phyloP scores from a whole-genome alignment of 345 rosid genomes.

The Salix dunnii region DNA sequence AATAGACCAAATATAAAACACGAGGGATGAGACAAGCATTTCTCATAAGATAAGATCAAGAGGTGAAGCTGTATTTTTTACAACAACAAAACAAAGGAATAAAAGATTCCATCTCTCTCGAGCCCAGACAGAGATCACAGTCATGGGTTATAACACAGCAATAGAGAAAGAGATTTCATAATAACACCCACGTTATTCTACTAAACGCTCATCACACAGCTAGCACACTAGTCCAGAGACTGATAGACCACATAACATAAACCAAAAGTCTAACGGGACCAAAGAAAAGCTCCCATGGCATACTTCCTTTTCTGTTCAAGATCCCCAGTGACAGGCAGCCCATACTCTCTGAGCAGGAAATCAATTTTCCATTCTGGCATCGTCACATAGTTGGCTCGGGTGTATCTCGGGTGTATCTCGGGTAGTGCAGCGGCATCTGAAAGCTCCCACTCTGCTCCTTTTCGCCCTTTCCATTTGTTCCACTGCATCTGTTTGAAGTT shows the following conservation, averaged over 20 bases:
- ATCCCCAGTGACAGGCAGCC: slow-evolving; percentile 15
- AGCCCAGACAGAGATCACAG: not conserved
- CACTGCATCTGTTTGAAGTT: not conserved
- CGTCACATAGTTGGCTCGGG: slow-evolving; percentile 6
- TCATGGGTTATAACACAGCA: not conserved
- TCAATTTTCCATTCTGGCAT: slow-evolving; percentile 28
- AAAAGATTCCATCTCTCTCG: not conserved
- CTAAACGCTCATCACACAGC: not conserved
- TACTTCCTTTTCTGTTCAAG: slow-evolving; percentile 13
- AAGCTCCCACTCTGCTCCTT: slow-evolving; percentile 9
- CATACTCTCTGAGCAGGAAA: slow-evolving; percentile 20
- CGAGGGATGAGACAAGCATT: no score
- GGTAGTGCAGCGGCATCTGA: slow-evolving; percentile 30
- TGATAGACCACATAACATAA: no score
- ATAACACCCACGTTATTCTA: no score
- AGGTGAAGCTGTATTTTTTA: not conserved
- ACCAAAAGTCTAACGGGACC: not conserved
- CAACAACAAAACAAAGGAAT: not conserved
- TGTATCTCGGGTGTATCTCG: slow-evolving; percentile 16
- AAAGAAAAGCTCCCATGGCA: slow-evolving; percentile 26
- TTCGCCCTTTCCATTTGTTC: not conserved
- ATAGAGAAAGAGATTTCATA: not conserved
- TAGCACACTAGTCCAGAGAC: no score
- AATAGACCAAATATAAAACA: no score
- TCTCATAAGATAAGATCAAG: not conserved